Conservation (phyloP, 192 early-diverging fungal genomes). For the Powellomyces hirtus region DNA sequence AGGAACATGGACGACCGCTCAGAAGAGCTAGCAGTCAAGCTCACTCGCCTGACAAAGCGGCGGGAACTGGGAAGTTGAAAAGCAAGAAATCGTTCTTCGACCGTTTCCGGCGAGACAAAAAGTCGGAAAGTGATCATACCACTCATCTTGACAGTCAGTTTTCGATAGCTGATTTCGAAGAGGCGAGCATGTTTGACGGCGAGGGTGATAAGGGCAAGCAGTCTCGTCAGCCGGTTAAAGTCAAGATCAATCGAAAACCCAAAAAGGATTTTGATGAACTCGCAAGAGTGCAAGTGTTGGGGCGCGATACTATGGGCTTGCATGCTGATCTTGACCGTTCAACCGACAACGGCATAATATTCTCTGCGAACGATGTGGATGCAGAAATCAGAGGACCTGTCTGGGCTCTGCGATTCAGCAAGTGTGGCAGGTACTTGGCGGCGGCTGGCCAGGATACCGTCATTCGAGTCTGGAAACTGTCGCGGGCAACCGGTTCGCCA, state of each 20-base stretch:
- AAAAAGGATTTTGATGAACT: conserved; percentile 30
- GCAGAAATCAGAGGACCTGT: conserved; percentile 47
- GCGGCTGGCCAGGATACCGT: conserved; percentile 73
- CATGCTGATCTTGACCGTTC: not conserved
- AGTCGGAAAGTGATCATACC: not conserved
- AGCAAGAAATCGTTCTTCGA: conserved; percentile 13
- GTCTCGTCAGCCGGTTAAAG: conserved; percentile 19
- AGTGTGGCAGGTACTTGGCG: conserved; percentile 76
- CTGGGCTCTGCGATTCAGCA: conserved; percentile 78
- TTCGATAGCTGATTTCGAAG: conserved; percentile 15
- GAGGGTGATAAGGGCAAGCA: not conserved
- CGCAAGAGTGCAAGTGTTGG: conserved; percentile 29
- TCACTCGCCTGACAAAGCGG: not conserved
- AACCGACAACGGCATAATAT: conserved; percentile 1
- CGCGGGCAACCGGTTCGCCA: not conserved
- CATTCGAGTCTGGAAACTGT: conserved; percentile 62
- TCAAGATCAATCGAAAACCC: conserved; percentile 32
- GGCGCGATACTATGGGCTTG: conserved; percentile 5
- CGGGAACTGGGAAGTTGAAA: conserved; percentile 1
- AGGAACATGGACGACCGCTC: too few relatives aligned
- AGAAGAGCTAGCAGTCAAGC: not conserved
- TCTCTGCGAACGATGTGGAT: conserved; percentile 26
- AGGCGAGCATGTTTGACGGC: not conserved
- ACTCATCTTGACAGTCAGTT: not conserved
- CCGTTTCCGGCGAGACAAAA: conserved; percentile 18